These are phyloP conservation scores for Trifolium fragiferum DNA, from an alignment of 306 rosid species.

Conservation along the genomic window DNA sequence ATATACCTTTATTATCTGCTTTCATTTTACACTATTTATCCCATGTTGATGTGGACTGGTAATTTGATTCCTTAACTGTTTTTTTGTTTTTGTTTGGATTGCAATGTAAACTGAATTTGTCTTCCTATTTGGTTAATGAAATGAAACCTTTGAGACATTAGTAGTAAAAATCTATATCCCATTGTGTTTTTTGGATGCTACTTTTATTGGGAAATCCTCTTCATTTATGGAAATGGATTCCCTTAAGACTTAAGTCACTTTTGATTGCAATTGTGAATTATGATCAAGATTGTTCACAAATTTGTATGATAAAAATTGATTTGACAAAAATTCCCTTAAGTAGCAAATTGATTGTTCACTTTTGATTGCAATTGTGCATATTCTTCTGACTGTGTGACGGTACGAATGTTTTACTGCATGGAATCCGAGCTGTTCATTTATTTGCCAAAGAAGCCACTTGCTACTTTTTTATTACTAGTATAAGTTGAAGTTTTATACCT, in stretches of 20 bases:
- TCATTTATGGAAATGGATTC: neutral
- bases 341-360: too few species aligned
- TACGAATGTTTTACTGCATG: neutral
- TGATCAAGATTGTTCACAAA: neutral
- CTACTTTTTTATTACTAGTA: neutral
- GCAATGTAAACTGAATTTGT: neutral
- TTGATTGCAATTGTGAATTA: neutral
- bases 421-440: neutral
- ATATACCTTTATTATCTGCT: too few species aligned
- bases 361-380: too few species aligned
- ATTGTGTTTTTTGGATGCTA: neutral
- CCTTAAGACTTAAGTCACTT: neutral
- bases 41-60: neutral
- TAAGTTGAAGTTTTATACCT: neutral
- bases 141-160: neutral
- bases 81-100: neutral
- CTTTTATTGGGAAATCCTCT: neutral
- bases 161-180: neutral
- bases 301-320: neutral
- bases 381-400: neutral
- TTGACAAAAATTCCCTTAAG: too few species aligned
- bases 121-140: neutral
- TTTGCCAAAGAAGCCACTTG: neutral
- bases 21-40: neutral
- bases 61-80: neutral